Percentiles rank a stretch among this genome's conserved stretches.
phyloP scores from a whole-genome alignment of 257 asterid species.

The Petunia axillaris region DNA sequence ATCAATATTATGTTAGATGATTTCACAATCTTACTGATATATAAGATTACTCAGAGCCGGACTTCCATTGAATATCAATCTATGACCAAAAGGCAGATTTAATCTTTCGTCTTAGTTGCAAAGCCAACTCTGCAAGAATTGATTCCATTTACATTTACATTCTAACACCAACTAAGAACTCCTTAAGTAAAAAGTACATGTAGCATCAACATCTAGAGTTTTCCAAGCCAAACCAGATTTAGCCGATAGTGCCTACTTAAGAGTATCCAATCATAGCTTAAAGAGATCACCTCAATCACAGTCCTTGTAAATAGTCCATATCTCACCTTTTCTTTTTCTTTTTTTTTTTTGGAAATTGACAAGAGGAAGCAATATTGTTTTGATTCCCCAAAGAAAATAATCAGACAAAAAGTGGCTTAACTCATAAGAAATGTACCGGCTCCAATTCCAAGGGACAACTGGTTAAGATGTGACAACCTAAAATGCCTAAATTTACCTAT shows the following conservation, averaged over 20 bases:
- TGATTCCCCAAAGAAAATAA: neutral
- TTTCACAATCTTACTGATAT: neutral
- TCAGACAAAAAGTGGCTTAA: neutral
- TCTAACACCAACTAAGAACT: neutral
- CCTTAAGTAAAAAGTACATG: neutral
- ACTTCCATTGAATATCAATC: neutral
- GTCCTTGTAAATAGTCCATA: neutral
- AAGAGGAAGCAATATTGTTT: neutral
- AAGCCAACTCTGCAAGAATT: neutral
- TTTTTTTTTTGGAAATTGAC: slow-evolving; percentile 2
- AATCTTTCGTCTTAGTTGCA: neutral
- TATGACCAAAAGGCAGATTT: neutral
- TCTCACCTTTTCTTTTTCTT: neutral
- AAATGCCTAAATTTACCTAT: neutral
- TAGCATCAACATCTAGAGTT: neutral
- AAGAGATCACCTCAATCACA: slow-evolving; percentile 17
- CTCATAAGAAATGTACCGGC: slow-evolving; percentile 10
- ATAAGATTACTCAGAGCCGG: neutral
- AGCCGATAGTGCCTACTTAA: neutral
- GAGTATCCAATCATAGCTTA: neutral
- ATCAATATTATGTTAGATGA: neutral
- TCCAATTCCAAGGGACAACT: neutral
- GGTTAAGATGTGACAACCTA: neutral
- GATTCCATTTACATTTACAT: neutral
- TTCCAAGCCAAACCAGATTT: neutral